A percentile compares a stretch with the other conserved stretches of the same genome.
These are phyloP conservation scores for Pachyrhizus erosus DNA, from an alignment of 306 rosid species.

Conservation along the genomic window DNA sequence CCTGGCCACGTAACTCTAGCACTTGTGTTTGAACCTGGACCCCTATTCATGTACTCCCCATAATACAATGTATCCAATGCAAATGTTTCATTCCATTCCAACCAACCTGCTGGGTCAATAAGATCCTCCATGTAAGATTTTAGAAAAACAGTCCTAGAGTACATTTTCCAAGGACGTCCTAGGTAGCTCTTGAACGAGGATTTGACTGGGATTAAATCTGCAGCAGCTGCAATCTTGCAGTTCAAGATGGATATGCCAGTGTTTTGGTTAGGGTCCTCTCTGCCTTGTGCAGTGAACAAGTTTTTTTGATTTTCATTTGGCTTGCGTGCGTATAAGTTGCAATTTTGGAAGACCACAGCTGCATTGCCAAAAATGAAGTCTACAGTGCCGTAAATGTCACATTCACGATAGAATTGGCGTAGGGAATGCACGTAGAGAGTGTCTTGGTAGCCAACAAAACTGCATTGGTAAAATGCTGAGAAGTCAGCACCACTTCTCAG, in stretches of 20 bases:
- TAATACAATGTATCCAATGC: constrained; percentile 74
- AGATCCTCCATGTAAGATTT: constrained; percentile 61
- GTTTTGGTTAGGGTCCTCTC: constrained; percentile 86
- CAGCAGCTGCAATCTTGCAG: constrained; percentile 69
- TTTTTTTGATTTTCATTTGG: constrained; percentile 71
- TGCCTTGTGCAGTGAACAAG: constrained; percentile 83
- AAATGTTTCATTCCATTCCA: constrained; percentile 83
- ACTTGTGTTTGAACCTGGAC: constrained; percentile 72
- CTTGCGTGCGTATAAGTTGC: constrained; percentile 75
- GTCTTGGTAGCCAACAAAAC: constrained; percentile 89
- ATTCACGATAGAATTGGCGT: constrained; percentile 86
- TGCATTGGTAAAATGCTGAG: constrained; percentile 79
- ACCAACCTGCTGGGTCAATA: constrained; percentile 76
- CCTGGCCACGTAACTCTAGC: constrained; percentile 78
- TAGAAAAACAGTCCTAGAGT: constrained; percentile 69
- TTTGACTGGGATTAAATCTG: constrained; percentile 60
- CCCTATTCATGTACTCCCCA: constrained; percentile 76
- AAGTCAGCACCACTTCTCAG: constrained; percentile 69
- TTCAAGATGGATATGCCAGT: constrained; percentile 77
- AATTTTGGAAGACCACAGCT: constrained; percentile 73
- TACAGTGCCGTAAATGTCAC: constrained; percentile 82
- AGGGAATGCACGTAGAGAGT: constrained; percentile 84
- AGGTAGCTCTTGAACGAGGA: constrained; percentile 59
- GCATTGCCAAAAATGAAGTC: constrained; percentile 92
- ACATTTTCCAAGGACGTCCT: constrained; percentile 82